Evolutionary conservation across 2,329 filamentous ascomycete species (phyloP).

Genomic region (Sporothrix pseudoabietina): DNA sequence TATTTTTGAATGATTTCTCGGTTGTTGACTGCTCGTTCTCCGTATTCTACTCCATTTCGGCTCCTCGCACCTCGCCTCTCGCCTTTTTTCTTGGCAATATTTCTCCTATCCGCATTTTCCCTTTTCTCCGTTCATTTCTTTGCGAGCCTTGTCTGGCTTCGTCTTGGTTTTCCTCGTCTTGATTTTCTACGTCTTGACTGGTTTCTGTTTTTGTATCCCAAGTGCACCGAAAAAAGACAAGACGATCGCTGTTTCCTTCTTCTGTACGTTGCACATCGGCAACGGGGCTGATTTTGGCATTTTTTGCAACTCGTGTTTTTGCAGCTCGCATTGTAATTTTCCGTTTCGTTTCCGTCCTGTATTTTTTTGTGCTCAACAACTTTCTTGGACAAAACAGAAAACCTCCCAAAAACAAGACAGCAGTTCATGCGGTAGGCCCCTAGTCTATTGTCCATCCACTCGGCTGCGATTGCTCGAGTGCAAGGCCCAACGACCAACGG

Average conservation of each 20-base stretch:
- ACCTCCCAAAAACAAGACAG: not conserved
- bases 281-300: not conserved
- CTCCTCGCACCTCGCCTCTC: not conserved
- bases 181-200: not conserved
- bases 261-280: not conserved
- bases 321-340: not conserved
- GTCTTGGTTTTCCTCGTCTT: not conserved
- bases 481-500: not conserved
- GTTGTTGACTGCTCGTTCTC: not conserved
- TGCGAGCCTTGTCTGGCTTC: not conserved
- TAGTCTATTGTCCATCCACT: not conserved
- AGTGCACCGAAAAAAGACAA: not conserved
- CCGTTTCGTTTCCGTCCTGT: conserved; percentile 20
- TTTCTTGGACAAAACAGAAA: not conserved
- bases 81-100: not conserved
- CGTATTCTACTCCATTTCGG: not conserved
- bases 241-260: conserved; percentile 3
- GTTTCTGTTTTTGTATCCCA: not conserved
- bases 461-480: conserved; percentile 17
- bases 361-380: not conserved
- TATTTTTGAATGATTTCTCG: not conserved
- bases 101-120: not conserved
- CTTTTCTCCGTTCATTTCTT: conserved; percentile 1
- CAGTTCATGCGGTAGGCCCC: not conserved
- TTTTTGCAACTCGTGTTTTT: not conserved